phyloP scores from a whole-genome alignment of 2,329 filamentous ascomycete species.

The Ciborinia camelliae region DNA sequence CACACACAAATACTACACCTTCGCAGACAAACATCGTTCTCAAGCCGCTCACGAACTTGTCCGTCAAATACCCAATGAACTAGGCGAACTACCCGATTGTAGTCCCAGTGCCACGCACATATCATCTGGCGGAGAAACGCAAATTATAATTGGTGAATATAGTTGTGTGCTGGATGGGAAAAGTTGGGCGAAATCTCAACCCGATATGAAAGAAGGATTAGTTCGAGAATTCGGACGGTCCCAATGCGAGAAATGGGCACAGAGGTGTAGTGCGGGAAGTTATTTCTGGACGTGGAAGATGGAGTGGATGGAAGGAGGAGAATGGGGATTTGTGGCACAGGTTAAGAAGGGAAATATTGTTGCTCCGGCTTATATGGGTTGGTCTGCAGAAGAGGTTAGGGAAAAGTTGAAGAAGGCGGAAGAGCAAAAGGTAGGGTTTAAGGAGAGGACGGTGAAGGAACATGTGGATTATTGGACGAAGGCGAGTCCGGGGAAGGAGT shows the following conservation, averaged over 20 bases:
- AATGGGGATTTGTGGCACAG: constrained; percentile 57
- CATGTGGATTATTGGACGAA: constrained; percentile 52
- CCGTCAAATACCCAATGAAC: constrained; percentile 42
- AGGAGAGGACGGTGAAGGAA: constrained; percentile 39
- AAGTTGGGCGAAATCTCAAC: constrained; percentile 46
- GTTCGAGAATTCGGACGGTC: constrained; percentile 47
- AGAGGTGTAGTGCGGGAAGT: constrained; percentile 48
- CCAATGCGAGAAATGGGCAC: constrained; percentile 46
- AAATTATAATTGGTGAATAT: constrained; percentile 56
- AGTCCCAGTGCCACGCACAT: constrained; percentile 38
- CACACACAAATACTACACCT: constrained; percentile 58
- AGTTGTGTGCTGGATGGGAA: constrained; percentile 53
- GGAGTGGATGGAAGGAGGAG: constrained; percentile 57
- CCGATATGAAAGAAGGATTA: constrained; percentile 44
- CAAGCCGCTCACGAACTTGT: constrained; percentile 52
- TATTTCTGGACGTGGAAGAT: constrained; percentile 62
- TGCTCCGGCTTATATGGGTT: constrained; percentile 40
- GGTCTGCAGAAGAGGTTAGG: constrained; percentile 41
- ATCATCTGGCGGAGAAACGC: constrained; percentile 43
- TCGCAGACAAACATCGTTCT: constrained; percentile 50
- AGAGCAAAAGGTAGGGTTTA: constrained; percentile 39
- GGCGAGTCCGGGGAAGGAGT: constrained; percentile 43
- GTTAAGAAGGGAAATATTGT: constrained; percentile 44
- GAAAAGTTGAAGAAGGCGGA: constrained; percentile 41
- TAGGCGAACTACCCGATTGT: constrained; percentile 43